phyloP scores from a whole-genome alignment of 2,329 filamentous ascomycete genomes.

The Ophiostoma fasciatum region DNA sequence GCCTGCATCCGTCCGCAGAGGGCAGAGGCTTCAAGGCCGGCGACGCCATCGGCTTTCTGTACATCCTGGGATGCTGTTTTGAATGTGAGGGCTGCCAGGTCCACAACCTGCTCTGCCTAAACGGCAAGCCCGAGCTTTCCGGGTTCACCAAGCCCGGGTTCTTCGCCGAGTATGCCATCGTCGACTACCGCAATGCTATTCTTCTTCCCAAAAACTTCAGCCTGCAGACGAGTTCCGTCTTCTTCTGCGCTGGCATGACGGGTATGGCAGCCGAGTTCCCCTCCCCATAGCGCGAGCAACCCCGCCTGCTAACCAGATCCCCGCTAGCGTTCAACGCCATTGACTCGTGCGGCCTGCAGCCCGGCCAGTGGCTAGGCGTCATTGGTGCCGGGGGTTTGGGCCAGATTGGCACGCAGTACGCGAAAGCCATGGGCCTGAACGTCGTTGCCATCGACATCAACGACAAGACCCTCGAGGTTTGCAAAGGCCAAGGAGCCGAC shows the following conservation, averaged over 20 bases:
- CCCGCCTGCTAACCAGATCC: no score
- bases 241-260: slow-evolving; percentile 35
- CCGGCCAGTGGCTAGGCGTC: slow-evolving; percentile 23
- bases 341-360: slow-evolving; percentile 18
- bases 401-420: slow-evolving; percentile 28
- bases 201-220: slow-evolving; percentile 20
- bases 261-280: no score
- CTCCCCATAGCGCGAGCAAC: no score
- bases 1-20: slow-evolving; percentile 19
- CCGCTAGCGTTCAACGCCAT: slow-evolving; percentile 21
- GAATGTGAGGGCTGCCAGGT: slow-evolving; percentile 30
- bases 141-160: slow-evolving; percentile 28
- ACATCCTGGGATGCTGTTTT: slow-evolving; percentile 28
- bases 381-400: slow-evolving; percentile 27
- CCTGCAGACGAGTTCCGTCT: slow-evolving; percentile 20
- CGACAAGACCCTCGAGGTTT: slow-evolving; percentile 22
- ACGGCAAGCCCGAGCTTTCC: slow-evolving; percentile 22
- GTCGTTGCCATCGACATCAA: slow-evolving; percentile 27
- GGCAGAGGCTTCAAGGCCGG: slow-evolving; percentile 25
- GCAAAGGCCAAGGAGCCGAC: slow-evolving; percentile 23
- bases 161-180: slow-evolving; percentile 30
- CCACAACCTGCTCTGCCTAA: slow-evolving; percentile 25
- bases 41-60: slow-evolving; percentile 28
- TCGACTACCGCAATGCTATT: slow-evolving; percentile 28
- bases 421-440: slow-evolving; percentile 26